Base-by-base conservation (phyloP, 352 stramenopile species). In the Globisporangium paroecandrum region DNA sequence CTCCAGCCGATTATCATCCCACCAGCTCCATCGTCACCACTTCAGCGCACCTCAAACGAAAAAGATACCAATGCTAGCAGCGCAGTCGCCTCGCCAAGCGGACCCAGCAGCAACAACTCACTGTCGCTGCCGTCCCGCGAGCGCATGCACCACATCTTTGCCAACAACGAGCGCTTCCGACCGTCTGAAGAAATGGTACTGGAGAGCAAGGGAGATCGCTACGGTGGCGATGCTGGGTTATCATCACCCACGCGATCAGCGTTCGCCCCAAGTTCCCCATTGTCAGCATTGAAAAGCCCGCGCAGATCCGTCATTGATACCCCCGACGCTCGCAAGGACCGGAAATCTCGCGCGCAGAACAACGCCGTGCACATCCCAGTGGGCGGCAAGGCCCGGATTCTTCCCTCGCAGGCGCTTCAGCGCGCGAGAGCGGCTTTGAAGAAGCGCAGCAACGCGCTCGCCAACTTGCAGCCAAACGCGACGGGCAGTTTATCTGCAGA, bases 361-460 rank as follows among this genome's bases (percentile, higher is more conserved):
- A 61, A 18, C n/a, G 12, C 58, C 22, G 51, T 78, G 4, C 72
- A 76, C 43, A 43, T 68, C 7, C 62, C 72, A 25, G 77, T 85
- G 0, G 77, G 75, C 1, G 75, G 77, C 1, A 78, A 73, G 27
- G 75, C 72, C 10, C 77, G 77, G 7, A 57, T 74, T 6, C 58
- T 85, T 7, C 70, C 76, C 1, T 62, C 70, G 3, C n/a, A 57
- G 4, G 66, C 77, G 27, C 75, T 85, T 9, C 38, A 64, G 10
- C 74, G 75, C 7, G 64, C 72, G 25, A 77, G 77, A 57, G 68
- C 64, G 12, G 68, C 72, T 9, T 58, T 82, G 1, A 66, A 64
- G 58, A 65, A 69, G 32, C 75, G 74, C 53, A 79, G 70, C 65
- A 63, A 73, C 38, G 72, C 74, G 34, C 70, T 84, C 34, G 76